A percentile compares a stretch with the other conserved stretches of the same genome.
These are phyloP conservation scores for Cinnamomum micranthum DNA, from an alignment of 164 flowering plant species.

Conservation along the genomic window DNA sequence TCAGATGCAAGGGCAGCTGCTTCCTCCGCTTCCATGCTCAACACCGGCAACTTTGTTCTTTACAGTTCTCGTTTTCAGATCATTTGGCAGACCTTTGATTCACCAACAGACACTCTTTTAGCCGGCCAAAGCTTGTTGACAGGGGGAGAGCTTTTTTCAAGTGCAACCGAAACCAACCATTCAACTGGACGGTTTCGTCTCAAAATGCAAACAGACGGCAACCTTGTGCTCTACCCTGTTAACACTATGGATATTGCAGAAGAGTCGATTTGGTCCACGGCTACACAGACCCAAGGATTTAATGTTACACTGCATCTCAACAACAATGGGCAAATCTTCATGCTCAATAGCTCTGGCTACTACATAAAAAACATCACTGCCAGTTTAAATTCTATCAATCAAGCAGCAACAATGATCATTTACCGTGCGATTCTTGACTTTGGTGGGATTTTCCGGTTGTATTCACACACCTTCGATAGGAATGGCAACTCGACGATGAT, in stretches of 20 bases:
- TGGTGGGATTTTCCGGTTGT: slow-evolving; percentile 9
- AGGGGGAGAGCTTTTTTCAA: not conserved
- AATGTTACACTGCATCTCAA: slow-evolving; percentile 12
- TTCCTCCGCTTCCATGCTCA: slow-evolving; percentile 34
- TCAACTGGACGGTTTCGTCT: slow-evolving; percentile 4
- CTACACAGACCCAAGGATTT: not conserved
- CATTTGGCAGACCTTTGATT: slow-evolving; percentile 8
- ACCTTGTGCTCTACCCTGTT: slow-evolving; percentile 16
- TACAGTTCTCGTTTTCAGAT: not conserved
- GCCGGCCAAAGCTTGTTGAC: not conserved
- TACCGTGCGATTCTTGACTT: slow-evolving; percentile 15
- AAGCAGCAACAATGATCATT: slow-evolving; percentile 1
- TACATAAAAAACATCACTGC: not conserved
- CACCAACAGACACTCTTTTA: slow-evolving; percentile 7
- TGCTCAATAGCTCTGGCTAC: slow-evolving; percentile 3
- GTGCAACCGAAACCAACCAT: not conserved
- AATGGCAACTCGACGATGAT: not conserved
- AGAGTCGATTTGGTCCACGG: slow-evolving; percentile 10
- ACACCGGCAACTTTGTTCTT: slow-evolving; percentile 40
- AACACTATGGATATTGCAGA: not conserved
- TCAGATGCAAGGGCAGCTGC: slow-evolving; percentile 1
- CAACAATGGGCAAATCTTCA: slow-evolving; percentile 6
- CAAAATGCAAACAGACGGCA: not conserved
- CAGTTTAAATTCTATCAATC: slow-evolving; percentile 4
- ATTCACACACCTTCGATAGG: not conserved